Evolutionary conservation across 129 eudicot species (phyloP).

Genomic region (Tanacetum coccineum): DNA sequence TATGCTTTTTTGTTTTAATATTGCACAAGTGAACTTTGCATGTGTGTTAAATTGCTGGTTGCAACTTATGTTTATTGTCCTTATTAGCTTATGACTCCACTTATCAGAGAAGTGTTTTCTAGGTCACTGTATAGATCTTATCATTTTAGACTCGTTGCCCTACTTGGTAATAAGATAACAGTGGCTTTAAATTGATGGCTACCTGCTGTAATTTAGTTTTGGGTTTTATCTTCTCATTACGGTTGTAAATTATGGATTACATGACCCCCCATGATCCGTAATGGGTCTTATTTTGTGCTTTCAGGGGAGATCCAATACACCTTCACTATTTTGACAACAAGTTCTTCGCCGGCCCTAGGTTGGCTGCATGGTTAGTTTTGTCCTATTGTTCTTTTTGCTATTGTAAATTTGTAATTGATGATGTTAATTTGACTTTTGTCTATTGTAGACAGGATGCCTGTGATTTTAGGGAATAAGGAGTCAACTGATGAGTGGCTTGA

Average conservation of each 20-base stretch:
- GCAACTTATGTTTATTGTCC: constrained; percentile 1
- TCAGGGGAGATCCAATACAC: constrained; percentile 84
- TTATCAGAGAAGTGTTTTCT: not conserved
- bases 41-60: constrained; percentile 7
- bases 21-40: not conserved
- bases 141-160: not conserved
- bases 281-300: constrained; percentile 17
- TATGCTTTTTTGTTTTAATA: not conserved
- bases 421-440: constrained; percentile 4
- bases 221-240: not conserved
- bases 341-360: constrained; percentile 68
- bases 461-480: constrained; percentile 65
- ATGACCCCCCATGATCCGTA: not conserved
- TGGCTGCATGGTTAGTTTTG: constrained; percentile 89
- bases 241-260: not conserved
- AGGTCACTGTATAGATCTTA: constrained; percentile 1
- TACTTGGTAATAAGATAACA: not conserved
- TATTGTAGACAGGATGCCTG: constrained; percentile 86
- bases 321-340: constrained; percentile 84
- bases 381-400: not conserved
- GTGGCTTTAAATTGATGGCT: not conserved
- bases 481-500: constrained; percentile 70
- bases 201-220: not conserved
- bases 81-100: constrained; percentile 1
- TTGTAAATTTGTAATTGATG: no score